These are phyloP conservation scores for Diaporthe ampelina DNA, from an alignment of 2,329 filamentous ascomycete genomes.

Conservation along the genomic window DNA sequence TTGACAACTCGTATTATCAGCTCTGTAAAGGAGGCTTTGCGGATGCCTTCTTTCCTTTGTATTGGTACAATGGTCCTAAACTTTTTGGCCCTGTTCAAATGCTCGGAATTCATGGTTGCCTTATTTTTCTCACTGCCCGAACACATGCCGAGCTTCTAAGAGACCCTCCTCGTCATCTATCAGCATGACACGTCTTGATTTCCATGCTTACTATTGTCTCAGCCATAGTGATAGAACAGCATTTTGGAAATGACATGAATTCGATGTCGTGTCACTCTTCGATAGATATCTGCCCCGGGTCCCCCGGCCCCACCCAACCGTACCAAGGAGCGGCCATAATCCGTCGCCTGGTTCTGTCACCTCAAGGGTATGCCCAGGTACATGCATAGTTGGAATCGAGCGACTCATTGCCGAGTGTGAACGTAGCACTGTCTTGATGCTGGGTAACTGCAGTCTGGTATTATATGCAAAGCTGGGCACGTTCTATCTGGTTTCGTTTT, in stretches of 20 bases:
- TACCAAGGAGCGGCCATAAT: not conserved
- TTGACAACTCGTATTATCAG: not conserved
- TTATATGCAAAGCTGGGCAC: no score
- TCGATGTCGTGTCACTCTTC: not conserved
- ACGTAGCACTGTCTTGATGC: no score
- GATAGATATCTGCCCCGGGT: not conserved
- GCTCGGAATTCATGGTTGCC: not conserved
- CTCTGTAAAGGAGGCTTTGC: not conserved
- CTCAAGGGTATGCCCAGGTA: no score
- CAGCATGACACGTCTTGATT: not conserved
- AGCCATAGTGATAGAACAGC: not conserved
- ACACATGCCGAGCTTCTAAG: not conserved
- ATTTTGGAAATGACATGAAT: not conserved
- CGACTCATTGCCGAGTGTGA: no score
- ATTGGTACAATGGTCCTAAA: not conserved
- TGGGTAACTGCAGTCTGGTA: no score
- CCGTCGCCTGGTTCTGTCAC: no score
- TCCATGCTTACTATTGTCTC: not conserved
- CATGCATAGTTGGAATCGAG: no score
- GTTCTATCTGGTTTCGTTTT: no score
- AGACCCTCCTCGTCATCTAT: not conserved
- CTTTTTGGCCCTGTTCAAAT: not conserved
- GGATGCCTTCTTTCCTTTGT: slow-evolving; percentile 5
- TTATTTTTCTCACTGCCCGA: not conserved
- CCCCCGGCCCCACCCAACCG: no score